Base-by-base conservation (phyloP, 345 rosid species). In the Citrus inodora region DNA sequence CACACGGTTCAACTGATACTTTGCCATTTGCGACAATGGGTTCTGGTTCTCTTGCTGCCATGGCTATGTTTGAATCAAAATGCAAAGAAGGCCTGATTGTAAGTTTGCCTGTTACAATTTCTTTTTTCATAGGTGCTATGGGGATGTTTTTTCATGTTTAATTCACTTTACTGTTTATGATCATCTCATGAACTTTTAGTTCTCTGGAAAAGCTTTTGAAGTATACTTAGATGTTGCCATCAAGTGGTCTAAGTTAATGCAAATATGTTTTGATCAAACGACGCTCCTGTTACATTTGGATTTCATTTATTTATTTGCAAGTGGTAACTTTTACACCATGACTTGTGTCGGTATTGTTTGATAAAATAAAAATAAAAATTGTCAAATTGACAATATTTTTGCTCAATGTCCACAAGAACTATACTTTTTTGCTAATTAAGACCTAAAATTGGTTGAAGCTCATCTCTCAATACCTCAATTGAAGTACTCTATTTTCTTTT, bases 21-120 rank as follows among this genome's bases (percentile, higher is more conserved):
- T 85, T 93, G 80, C 98, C 94, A 73, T 93, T 88, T 70, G 96
- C 98, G 2, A 93, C 98, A 37, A 93, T 93, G 97, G 97, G 95
- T 21, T 93, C 97, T 80, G 95, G 97, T 81, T 91, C 97, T 70
- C 92, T 93, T 62, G 97, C 97, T 82, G 95, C 97, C 56, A 91
- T 91, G 95, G 77, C 94, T 71, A 83, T 90, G 51, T 93, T 93
- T 78, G 95, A 93, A 83, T 90, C 95, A 72, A 90, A 88, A 71
- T 91, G 91, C 83, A 90, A 78, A 84, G 97, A 93, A 86, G 95
- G 92, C 80, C 82, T 93, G 68, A 91, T 86, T 76, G 97, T 91
- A 85, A 89, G 97, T 83, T 67, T 53, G 56, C 70, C 51, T 59
- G 28, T 75, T 48, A 30, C 53, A 42, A 10, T 42, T 42, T 42